Base-by-base conservation (phyloP, 371 early-diverging fungal species). In the Globomyces sp. region DNA sequence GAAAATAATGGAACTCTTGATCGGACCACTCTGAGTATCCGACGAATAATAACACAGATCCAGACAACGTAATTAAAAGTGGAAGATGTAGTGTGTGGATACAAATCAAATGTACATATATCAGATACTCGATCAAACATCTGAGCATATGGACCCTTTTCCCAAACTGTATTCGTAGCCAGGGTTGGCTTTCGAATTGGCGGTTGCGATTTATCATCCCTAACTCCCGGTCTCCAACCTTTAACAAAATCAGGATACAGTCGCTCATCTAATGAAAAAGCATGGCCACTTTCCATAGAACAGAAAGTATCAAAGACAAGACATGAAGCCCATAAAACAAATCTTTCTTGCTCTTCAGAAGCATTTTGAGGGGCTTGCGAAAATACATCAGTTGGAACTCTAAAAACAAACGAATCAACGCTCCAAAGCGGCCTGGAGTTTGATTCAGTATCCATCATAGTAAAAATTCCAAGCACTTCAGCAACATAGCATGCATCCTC, bases 41-140 rank as follows among this genome's bases (percentile, higher is more conserved):
- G 9, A 10, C 63, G 49, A 5, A 63, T 3, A 50, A 63, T 63
- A 8, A 63, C 52, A 63, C 63, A 63, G 11, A 63, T 37, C 63
- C 63, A 63, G 3, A 63, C 63, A 3, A 63, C 63, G 49, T 41
- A 63, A 4, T 63, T 63, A 24, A 63, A 63, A 2, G 63, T 63
- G 11, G 42, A 41, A 10, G 63, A 63, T 10, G 63, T 41, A 10
- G 63, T 13, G 1, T 63, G 63, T 48, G 63, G 63, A 43, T 63
- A 63, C 42, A 63, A 49, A 63, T 43, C 44, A 37, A 40, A 52
- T 40, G 42, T 40, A 52, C 63, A 63, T 24, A 37, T 63, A 40
- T 43, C 42, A 24, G 63, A 63, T 2, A 63, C 44, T 43, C 44
- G 46, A 13, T 63, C 63, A 52, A 63, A 63, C 63, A 63, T 63